Percentiles rank a stretch among this genome's conserved stretches.
phyloP scores from a whole-genome alignment of 306 rosid species.

The Mucuna pruriens region DNA sequence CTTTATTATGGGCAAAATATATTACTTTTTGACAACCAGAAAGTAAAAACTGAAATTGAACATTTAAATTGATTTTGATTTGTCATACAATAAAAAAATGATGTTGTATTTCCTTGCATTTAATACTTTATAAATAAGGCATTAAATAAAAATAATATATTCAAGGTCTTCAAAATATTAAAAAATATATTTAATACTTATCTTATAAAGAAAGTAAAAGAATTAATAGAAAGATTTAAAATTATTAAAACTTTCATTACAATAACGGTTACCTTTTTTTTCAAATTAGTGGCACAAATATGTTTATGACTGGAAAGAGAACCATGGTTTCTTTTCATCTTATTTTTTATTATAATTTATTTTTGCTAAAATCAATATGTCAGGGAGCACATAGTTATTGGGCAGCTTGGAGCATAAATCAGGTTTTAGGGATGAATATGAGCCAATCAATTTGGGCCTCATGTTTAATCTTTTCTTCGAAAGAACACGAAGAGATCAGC shows the following conservation, averaged over 20 bases:
- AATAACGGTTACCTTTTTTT: neutral
- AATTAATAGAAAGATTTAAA: neutral
- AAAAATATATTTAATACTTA: neutral
- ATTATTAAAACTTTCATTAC: neutral
- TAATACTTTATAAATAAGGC: neutral
- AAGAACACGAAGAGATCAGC: neutral
- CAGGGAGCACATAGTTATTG: slow-evolving; percentile 31
- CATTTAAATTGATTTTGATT: neutral
- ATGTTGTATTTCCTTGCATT: neutral
- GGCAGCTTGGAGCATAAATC: slow-evolving; percentile 32
- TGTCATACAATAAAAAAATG: neutral
- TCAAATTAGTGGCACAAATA: neutral
- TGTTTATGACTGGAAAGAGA: neutral
- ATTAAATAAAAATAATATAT: neutral
- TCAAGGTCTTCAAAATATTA: neutral
- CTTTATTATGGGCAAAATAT: neutral
- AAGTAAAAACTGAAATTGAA: neutral
- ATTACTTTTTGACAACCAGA: neutral
- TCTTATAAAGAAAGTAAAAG: neutral
- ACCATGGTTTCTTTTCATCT: neutral
- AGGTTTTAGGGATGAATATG: neutral
- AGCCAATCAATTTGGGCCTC: slow-evolving; percentile 13
- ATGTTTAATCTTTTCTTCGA: neutral
- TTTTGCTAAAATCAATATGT: slow-evolving; percentile 29
- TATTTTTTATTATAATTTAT: neutral